Conservation (phyloP, 2,329 filamentous ascomycete species). For the Phialophora expanda region DNA sequence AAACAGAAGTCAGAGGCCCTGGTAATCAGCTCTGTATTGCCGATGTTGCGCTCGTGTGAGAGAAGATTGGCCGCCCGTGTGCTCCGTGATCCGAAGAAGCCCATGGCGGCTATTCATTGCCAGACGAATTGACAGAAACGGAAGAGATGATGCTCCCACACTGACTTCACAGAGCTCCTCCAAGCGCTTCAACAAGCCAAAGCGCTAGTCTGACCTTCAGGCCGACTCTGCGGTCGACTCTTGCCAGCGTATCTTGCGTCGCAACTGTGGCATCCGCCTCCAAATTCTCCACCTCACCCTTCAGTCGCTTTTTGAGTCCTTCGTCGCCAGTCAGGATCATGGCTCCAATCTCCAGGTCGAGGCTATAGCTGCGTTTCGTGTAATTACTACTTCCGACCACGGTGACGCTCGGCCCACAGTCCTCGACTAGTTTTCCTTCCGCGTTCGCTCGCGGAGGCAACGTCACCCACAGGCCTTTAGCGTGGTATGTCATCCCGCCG, state of each 20-base stretch:
- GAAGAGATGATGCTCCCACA: neutral
- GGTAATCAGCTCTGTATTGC: no score
- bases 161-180: slow-evolving; percentile 73
- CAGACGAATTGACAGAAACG: neutral
- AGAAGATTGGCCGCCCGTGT: no score
- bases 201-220: slow-evolving; percentile 85
- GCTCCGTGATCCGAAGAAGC: no score
- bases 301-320: slow-evolving; percentile 72
- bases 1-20: no score
- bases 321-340: slow-evolving; percentile 81
- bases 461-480: slow-evolving; percentile 68
- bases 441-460: slow-evolving; percentile 31
- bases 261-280: slow-evolving; percentile 73
- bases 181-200: slow-evolving; percentile 87
- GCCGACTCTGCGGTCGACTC: slow-evolving; percentile 79
- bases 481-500: slow-evolving; percentile 95
- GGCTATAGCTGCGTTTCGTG: slow-evolving; percentile 87
- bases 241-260: slow-evolving; percentile 77
- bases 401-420: slow-evolving; percentile 73
- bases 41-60: no score
- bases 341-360: slow-evolving; percentile 89
- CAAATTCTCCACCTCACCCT: slow-evolving; percentile 78
- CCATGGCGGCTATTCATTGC: no score
- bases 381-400: slow-evolving; percentile 94
- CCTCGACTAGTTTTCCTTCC: slow-evolving; percentile 46